Evolutionary conservation across 2,329 filamentous ascomycete genomes (phyloP), one percentile per base, ranked within the genome.

Genomic region (Scedosporium dehoogii): DNA sequence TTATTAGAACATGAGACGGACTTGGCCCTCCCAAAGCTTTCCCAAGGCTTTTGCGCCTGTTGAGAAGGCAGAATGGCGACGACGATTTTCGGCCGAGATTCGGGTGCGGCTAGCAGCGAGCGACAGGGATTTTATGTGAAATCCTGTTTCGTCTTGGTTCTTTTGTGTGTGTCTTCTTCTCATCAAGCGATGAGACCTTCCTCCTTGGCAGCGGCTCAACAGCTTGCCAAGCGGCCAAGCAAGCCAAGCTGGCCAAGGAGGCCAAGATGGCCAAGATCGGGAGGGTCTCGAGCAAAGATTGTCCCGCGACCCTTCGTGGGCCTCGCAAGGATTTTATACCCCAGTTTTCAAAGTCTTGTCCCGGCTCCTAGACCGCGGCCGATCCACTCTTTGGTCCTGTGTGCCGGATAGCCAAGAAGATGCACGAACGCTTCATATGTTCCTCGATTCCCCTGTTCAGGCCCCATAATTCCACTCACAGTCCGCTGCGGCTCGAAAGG

Each of bases 251-350:
- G 9, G 44, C 44, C 44, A 48, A 48, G 44, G 18, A 55, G 23
- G 51, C 51, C 51, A 55, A 55, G 51, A 55, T 48, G 23, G 51
- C 51, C 51, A 55, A 55, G 51, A 55, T 48, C 44, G 44, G 44
- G 44, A 48, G 44, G 18, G 16, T 48, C n/a, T 38, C 16, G 7
- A 21, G 18, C 2, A 10, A 48, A 48, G 18, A 48, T 48, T 48
- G n/a, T 18, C 44, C 18, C 44, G 4, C 44, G 9, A 48, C 44
- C 44, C 44, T 18, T n/a, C 44, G 14, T 21, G 44, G 18, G 7
- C 16, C 44, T 48, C n/a, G 14, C 44, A n/a, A 48, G 16, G 16
- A 38, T 48, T 48, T 48, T 48, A 48, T 48, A 48, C 44, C 44
- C 16, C 44, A 48, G 44, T 48, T 48, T 48, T 48, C 44, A 21